Base-by-base conservation (phyloP, 2,329 filamentous ascomycete genomes). In the Cercospora sojina region DNA sequence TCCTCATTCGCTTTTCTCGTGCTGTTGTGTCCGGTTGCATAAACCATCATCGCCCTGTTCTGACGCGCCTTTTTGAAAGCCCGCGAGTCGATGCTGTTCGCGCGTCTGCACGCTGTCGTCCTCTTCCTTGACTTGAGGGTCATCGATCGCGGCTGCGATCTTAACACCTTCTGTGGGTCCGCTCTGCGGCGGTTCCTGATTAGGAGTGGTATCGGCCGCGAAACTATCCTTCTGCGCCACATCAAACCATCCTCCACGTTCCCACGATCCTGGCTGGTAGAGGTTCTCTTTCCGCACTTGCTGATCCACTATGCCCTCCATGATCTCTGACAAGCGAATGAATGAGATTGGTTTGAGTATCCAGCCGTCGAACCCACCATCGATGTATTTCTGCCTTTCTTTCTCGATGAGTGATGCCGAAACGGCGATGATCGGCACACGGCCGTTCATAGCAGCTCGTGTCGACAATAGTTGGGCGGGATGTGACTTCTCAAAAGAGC, bases 281-380 rank as follows among this genome's bases (percentile, higher is more conserved):
- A 93, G 75, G 71, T 87, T 89, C n/a, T 82, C 78, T 18, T 85
- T 78, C 18, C 91, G 84, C 0, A 84, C 79, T 0, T 85, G 79
- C 0, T 84, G 80, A 55, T 91, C 84, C 2, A 87, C 83, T 43
- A 95, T 91, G 1, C 91, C 92, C 0, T 81, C 78, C 64, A 96
- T 83, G 7, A 96, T 82, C 23, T 85, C 83, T 66, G 87, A 87
- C 0, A 96, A 82, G 8, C 92, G 85, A 71, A 88, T 87, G 75
- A 96, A 96, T 67, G 94, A 88, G 53, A 96, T 91, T 0, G 92
- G 92, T 74, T 96, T 96, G 65, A 96, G 81, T 27, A 97, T 93
- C 92, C 92, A 96, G 25, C 90, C 93, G 71, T 96, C 92, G 71
- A 96, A 96, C 0, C 93, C 93, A 6, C 88, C 88, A 53, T 90